These are phyloP conservation scores for Drechslera avenae DNA, from an alignment of 2,329 filamentous ascomycete species.

Conservation along the genomic window DNA sequence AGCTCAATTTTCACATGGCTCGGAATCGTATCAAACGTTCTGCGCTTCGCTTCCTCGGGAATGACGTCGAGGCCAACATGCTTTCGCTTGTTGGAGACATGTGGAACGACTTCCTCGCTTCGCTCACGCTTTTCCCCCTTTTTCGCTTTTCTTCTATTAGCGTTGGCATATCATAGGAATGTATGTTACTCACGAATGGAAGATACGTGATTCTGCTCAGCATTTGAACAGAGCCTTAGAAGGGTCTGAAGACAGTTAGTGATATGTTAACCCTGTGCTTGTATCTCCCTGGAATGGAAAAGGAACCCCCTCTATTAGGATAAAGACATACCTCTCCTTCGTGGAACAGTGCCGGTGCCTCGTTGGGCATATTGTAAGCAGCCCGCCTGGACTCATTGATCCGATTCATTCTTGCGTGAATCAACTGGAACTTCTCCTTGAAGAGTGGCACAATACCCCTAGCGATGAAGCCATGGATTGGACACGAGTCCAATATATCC, in stretches of 20 bases:
- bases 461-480: conserved; percentile 34
- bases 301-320: neutral
- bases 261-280: neutral
- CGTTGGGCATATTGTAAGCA: conserved; percentile 24
- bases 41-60: conserved; percentile 29
- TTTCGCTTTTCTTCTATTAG: conserved; percentile 4
- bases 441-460: conserved; percentile 30
- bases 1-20: conserved; percentile 31
- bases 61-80: conserved; percentile 28
- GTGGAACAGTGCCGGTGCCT: conserved; percentile 16
- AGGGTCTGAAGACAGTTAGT: conserved; percentile 23
- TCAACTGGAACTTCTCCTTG: conserved; percentile 32
- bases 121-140: conserved; percentile 13
- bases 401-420: conserved; percentile 22
- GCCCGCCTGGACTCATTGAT: conserved; percentile 33
- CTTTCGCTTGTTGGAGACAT: conserved; percentile 35
- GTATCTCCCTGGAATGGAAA: too few species aligned
- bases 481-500: conserved; percentile 13
- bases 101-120: conserved; percentile 22
- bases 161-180: neutral
- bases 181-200: conserved; percentile 8
- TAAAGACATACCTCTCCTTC: conserved; percentile 32
- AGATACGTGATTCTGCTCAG: conserved; percentile 1
- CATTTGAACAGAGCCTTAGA: conserved; percentile 15
- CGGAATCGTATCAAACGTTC: conserved; percentile 29